Conservation (phyloP, 2,329 filamentous ascomycete species). For the Exophiala spinifera region DNA sequence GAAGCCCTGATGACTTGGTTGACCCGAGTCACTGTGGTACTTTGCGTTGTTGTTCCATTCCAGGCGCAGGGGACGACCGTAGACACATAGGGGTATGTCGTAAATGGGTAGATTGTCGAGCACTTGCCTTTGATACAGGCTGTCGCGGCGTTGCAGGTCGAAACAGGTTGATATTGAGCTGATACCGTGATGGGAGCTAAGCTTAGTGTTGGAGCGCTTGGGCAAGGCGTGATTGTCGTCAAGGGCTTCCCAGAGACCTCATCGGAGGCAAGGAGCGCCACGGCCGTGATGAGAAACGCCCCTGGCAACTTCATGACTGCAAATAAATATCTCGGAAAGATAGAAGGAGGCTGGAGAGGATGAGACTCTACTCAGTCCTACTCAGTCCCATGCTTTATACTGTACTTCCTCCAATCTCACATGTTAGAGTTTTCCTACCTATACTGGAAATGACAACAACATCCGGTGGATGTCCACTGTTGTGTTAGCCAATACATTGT, state of each 20-base stretch:
- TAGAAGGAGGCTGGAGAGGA: too few relatives aligned
- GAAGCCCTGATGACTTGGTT: constrained; percentile 10
- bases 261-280: neutral
- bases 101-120: constrained; percentile 11
- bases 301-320: neutral
- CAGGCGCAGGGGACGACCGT: constrained; percentile 18
- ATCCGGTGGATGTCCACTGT: too few relatives aligned
- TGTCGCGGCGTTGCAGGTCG: neutral
- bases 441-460: too few relatives aligned
- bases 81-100: constrained; percentile 18
- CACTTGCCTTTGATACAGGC: constrained; percentile 6
- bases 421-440: too few relatives aligned
- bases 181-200: neutral
- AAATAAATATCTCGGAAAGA: neutral
- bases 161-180: neutral
- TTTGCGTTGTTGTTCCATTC: constrained; percentile 16
- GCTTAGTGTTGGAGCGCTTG: neutral
- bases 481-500: too few relatives aligned
- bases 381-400: too few relatives aligned
- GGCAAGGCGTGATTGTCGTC: neutral
- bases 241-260: neutral
- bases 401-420: too few relatives aligned
- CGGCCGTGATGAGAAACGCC: neutral
- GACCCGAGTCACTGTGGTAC: constrained; percentile 10
- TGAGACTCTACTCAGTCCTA: too few relatives aligned